Evolutionary conservation across 768 basidiomycete genomes (phyloP).

Genomic region (Candolleomyces eurysporus): DNA sequence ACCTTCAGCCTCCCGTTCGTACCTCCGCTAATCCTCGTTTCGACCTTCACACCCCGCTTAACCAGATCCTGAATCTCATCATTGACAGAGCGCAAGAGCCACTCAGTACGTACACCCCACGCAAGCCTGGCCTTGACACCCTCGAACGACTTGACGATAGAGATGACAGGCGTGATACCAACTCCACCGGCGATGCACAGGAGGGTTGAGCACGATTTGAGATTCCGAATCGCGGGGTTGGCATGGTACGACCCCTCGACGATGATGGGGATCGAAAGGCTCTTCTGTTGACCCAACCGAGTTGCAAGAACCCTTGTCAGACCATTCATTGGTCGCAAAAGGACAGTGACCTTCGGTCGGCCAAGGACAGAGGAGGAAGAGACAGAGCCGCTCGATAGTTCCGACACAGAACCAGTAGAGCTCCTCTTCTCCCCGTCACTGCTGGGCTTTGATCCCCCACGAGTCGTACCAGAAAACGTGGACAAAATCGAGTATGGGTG

Average conservation of each 20-base stretch:
- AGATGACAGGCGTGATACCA: conserved; percentile 10
- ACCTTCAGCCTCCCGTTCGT: background rate
- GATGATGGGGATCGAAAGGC: conserved; percentile 4
- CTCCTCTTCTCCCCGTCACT: background rate
- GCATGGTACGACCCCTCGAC: conserved; percentile 10
- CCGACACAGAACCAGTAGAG: background rate
- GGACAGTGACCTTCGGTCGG: conserved; percentile 1
- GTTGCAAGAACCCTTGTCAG: background rate
- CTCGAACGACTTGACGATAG: conserved; percentile 5
- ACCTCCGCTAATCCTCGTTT: conserved; percentile 1
- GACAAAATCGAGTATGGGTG: conserved; percentile 9
- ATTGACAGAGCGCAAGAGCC: conserved; percentile 1
- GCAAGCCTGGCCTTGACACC: conserved; percentile 1
- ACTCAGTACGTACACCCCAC: conserved; percentile 7
- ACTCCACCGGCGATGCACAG: conserved; percentile 10
- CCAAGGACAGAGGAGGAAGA: background rate
- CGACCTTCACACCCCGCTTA: background rate
- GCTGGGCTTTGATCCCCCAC: background rate
- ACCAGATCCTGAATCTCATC: background rate
- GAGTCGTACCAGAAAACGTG: background rate
- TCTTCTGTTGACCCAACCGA: background rate
- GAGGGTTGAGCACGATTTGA: conserved; percentile 8
- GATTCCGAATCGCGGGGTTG: conserved; percentile 3
- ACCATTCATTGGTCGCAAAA: conserved; percentile 6
- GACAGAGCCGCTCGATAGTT: background rate